Base-by-base conservation (phyloP, 257 asterid genomes). In the Echium plantagineum region DNA sequence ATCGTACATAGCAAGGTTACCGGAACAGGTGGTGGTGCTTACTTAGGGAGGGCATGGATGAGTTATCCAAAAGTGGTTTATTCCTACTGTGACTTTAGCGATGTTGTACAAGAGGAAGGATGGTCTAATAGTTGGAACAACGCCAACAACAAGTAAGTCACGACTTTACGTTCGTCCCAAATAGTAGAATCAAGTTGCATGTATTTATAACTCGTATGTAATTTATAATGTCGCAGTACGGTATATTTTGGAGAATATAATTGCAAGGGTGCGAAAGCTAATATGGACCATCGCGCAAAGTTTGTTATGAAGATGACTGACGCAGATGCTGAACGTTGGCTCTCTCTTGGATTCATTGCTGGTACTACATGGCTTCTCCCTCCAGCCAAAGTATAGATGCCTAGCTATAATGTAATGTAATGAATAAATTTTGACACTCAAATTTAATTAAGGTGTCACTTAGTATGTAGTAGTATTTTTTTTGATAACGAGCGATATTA, bases 21-120 rank as follows among this genome's bases (percentile, higher is more conserved):
- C 4, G 94, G 96, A 3, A 20, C 66, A 0, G 82, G 81, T 0
- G 58, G 59, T 0, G 9, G 1, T 0, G 83, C 91, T 0, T 65
- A 21, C 58, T 66, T 87, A 0, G 91, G 85, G 0, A 67, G 96
- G 24, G 64, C 89, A 0, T 85, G 96, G 96, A 79, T 57, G 61
- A 58, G 79, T 0, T 66, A 57, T 10, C 64, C 84, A 1, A 70
- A 63, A 0, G 91, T 81, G 8, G 72, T 81, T 15, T 85, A 10
- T 7, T 75, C 82, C 46, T 85, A 60, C 62, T 66, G 77, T 3
- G 71, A 80, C 4, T 46, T 87, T 38, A 48, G 77, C 13, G 80
- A 79, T 0, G 84, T 22, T 3, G 68, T 87, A 5, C 87, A 94
- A 0, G 5, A 13, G 3, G 48, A 71, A 51, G 96, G 91, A 59